phyloP scores from a whole-genome alignment of 2,329 filamentous ascomycete genomes.

The Fusarium protoensiforme region DNA sequence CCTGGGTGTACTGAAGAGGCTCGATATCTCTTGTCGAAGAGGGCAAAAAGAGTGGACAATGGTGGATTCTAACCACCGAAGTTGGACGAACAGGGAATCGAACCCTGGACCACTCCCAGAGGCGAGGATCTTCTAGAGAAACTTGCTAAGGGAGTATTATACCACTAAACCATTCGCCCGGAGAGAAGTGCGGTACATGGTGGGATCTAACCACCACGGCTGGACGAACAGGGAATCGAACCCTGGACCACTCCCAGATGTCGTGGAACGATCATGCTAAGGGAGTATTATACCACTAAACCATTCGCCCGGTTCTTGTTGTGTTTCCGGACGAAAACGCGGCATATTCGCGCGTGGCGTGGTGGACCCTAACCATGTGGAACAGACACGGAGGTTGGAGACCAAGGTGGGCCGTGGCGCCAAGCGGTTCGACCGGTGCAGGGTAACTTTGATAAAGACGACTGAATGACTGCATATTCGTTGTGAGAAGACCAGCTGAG shows the following conservation, averaged over 20 bases:
- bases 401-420: background rate
- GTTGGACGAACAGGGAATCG: slow-evolving; percentile 41
- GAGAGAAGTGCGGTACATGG: background rate
- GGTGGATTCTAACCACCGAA: slow-evolving; percentile 25
- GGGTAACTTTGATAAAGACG: background rate
- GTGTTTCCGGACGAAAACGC: background rate
- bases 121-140: background rate
- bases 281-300: slow-evolving; percentile 45
- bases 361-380: background rate
- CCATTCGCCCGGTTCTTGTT: slow-evolving; percentile 40
- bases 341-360: slow-evolving; percentile 8
- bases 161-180: slow-evolving; percentile 45
- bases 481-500: background rate
- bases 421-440: background rate
- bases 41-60: background rate
- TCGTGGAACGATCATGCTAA: slow-evolving; percentile 30
- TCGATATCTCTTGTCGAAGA: background rate
- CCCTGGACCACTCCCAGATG: slow-evolving; percentile 33
- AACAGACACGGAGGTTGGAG: background rate
- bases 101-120: slow-evolving; percentile 36
- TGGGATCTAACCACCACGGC: slow-evolving; percentile 26
- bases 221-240: slow-evolving; percentile 43
- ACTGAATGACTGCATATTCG: background rate
- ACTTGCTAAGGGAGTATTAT: slow-evolving; percentile 43
- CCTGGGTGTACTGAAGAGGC: background rate